Percentiles rank a stretch among this genome's conserved stretches.
phyloP scores from a whole-genome alignment of 306 rosid genomes.

The Hippophae gyantsensis region DNA sequence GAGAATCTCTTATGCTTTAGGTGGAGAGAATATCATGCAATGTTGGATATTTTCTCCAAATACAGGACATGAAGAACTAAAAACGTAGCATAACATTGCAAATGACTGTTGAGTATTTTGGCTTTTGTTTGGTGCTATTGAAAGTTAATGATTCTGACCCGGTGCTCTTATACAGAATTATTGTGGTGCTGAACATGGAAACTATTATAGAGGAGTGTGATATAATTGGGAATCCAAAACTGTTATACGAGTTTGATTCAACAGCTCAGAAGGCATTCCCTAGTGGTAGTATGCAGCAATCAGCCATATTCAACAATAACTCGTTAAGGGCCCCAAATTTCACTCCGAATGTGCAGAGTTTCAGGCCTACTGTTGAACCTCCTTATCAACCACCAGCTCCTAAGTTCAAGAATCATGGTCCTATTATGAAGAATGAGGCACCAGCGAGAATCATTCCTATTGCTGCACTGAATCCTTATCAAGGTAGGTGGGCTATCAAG shows the following conservation, averaged over 20 bases:
- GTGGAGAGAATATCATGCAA: too few species aligned
- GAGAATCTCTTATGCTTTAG: too few species aligned
- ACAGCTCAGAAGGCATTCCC: slow-evolving; percentile 26
- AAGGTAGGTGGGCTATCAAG: slow-evolving; percentile 96
- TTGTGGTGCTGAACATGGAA: slow-evolving; percentile 79
- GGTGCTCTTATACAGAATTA: slow-evolving; percentile 40
- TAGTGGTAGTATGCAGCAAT: slow-evolving; percentile 21
- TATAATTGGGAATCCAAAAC: slow-evolving; percentile 71
- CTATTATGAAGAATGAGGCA: slow-evolving; percentile 85
- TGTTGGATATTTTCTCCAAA: background rate
- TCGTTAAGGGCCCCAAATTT: slow-evolving; percentile 25
- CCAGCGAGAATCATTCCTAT: slow-evolving; percentile 84
- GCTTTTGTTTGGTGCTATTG: background rate
- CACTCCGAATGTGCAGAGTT: slow-evolving; percentile 33
- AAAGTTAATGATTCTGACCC: slow-evolving; percentile 8
- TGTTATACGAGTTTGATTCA: slow-evolving; percentile 31
- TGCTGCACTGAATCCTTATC: slow-evolving; percentile 84
- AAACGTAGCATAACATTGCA: too few species aligned
- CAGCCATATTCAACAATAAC: slow-evolving; percentile 29
- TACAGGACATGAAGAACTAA: too few species aligned
- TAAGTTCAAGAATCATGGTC: slow-evolving; percentile 55
- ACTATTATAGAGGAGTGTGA: slow-evolving; percentile 60
- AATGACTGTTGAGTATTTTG: too few species aligned
- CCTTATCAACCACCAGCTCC: slow-evolving; percentile 71
- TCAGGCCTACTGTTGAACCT: slow-evolving; percentile 76